Evolutionary conservation across 768 basidiomycete species (phyloP), one percentile per base, ranked within the genome.

Genomic region (Rhizopogon rudus): DNA sequence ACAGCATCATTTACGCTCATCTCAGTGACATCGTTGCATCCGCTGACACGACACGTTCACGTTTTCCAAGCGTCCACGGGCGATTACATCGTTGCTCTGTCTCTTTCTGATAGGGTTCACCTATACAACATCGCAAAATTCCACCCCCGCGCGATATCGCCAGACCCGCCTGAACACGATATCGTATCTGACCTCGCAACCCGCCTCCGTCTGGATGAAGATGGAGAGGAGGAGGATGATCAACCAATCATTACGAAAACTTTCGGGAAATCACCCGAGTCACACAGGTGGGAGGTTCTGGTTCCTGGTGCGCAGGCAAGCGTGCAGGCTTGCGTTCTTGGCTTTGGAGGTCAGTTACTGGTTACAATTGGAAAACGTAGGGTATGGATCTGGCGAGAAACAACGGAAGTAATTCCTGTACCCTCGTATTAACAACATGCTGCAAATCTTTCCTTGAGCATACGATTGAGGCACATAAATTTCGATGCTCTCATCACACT

Each of bases 1-100:
- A 46, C 52, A 89, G 87, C 81, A 44, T 88, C 87, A 0, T 88
- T 87, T 71, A 86, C 82, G 55, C 59, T 87, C 16, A 67, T 87
- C 16, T 78, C 86, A 0, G 73, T 74, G 5, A 73, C 73, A 53
- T 68, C 74, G 16, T 77, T 83, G 57, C 77, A 77, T 8, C 65
- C 69, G 51, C 64, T 67, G 3, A 62, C 65, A 33, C 67, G 59
- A 3, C 67, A 66, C 20, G 60, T 82, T 33, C 72, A 77, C 48
- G 54, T 83, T 13, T 77, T 72, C 53, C 72, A 78, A 39, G 74
- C 77, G 3, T 66, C 69, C 16, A 70, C 60, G 16, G 76, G 81
- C 57, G 80, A 84, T 58, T 84, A 83, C n/a, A 61, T 87, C 42
- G 65, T 83, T 31, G 66, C 80, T 5, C 63, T 79, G 58, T 76